Percentiles rank a stretch among this genome's conserved stretches.
These are phyloP conservation scores for Vicia villosa DNA, from an alignment of 306 rosid genomes.

Conservation along the genomic window DNA sequence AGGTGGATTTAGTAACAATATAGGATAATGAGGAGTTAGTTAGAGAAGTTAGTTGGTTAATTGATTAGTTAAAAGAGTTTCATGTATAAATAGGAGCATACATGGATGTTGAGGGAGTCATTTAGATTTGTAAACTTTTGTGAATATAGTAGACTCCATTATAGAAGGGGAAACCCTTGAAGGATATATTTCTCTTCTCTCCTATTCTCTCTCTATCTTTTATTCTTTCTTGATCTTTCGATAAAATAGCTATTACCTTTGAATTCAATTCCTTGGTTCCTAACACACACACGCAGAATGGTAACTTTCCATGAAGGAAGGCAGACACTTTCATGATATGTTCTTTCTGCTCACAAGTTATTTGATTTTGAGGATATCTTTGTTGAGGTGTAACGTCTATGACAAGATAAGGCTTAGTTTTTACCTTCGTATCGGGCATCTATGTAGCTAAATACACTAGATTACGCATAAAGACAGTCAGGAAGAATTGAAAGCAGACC, in stretches of 20 bases:
- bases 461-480: not conserved
- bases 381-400: not conserved
- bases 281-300: not conserved
- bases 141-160: not conserved
- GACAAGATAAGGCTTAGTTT: not conserved
- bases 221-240: not conserved
- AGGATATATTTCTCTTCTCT: not conserved
- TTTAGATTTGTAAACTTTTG: not conserved
- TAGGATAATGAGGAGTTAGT: not conserved
- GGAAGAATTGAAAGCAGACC: not conserved
- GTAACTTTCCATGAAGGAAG: not conserved
- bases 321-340: not conserved
- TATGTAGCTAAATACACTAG: constrained; percentile 1
- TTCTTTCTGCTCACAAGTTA: not conserved
- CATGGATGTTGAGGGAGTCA: not conserved
- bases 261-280: not conserved
- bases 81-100: not conserved
- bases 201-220: not conserved
- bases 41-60: not conserved
- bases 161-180: not conserved
- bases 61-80: not conserved
- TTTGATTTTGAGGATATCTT: too few relatives aligned
- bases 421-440: not conserved
- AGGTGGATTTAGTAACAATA: not conserved
- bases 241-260: not conserved